Evolutionary conservation across 176 grass and related monocot species (phyloP).

Genomic region (Bothriochloa decipiens): DNA sequence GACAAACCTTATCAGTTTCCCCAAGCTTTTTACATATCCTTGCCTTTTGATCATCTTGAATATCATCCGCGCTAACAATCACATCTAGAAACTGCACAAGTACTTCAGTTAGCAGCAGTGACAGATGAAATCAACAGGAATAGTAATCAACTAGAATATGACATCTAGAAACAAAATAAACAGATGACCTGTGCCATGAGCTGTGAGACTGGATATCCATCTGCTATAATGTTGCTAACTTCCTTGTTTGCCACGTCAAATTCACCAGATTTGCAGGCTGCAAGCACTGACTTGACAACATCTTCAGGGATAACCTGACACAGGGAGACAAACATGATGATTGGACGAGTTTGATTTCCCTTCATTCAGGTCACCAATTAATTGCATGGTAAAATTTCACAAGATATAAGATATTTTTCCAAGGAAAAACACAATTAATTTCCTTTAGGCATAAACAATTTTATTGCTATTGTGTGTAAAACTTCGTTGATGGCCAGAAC

Average conservation of each 20-base stretch:
- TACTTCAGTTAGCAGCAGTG: slow-evolving; percentile 44
- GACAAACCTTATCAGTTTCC: slow-evolving; percentile 92
- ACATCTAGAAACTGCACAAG: slow-evolving; percentile 81
- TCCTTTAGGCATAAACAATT: slow-evolving; percentile 5
- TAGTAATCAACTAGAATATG: slow-evolving; percentile 4
- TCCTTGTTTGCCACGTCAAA: slow-evolving; percentile 92
- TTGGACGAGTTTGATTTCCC: slow-evolving; percentile 7
- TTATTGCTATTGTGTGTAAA: slow-evolving; percentile 4
- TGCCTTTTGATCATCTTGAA: slow-evolving; percentile 91
- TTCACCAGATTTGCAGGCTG: slow-evolving; percentile 89
- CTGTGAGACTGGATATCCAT: slow-evolving; percentile 97
- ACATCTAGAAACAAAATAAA: slow-evolving; percentile 27
- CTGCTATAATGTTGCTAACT: slow-evolving; percentile 86
- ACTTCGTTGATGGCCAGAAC: not conserved
- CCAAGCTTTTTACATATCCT: slow-evolving; percentile 95
- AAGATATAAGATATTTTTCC: slow-evolving; percentile 12
- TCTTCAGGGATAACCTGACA: slow-evolving; percentile 87
- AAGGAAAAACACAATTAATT: not conserved
- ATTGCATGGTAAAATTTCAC: not conserved
- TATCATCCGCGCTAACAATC: slow-evolving; percentile 64
- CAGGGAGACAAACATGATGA: slow-evolving; percentile 33
- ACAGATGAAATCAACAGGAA: slow-evolving; percentile 26
- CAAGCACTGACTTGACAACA: slow-evolving; percentile 75
- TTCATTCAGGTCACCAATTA: slow-evolving; percentile 28
- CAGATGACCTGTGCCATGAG: slow-evolving; percentile 71